Evolutionary conservation across 345 rosid genomes (phyloP), one percentile per base, ranked within the genome.

Genomic region (Arabidopsis suecica): DNA sequence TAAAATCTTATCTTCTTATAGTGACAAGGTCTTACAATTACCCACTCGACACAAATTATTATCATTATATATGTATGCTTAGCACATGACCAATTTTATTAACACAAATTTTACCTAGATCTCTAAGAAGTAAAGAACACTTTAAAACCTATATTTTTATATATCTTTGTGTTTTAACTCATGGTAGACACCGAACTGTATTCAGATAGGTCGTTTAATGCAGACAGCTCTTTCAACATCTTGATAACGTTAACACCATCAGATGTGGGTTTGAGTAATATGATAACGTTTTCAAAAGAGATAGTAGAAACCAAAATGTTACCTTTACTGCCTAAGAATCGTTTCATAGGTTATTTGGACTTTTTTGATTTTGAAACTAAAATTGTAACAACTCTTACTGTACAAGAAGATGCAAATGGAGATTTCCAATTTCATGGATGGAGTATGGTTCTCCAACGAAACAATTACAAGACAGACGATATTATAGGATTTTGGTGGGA

Each of bases 171-270:
- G 18, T 47, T 6, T 6, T 57, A 57, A 57, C 6, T 59, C 33
- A 37, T 61, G 65, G 48, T 5, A 61, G 5, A 16, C 18, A 16
- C 18, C 18, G 38, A 9, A 0, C 12, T 40, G 5, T 9, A 28
- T 55, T 12, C 40, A 32, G 23, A 32, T 32, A 2, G 2, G 18
- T 32, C 18, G 33, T 61, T 61, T 22, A 9, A 61, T 23, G 48
- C 30, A 42, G 3, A 7, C 37, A 62, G 8, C 10, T 1, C 9
- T 10, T 16, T n/a, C 50, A 51, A 54, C 50, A 68, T 53, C 5
- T 5, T 54, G 6, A 14, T 68, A 68, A 68, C 61, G 6, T 54
- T 68, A 20, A 25, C 14, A 54, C n/a, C 34, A 68, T 68, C 50
- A 23, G 50, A 53, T 9, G 40, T 36, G 40, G 11, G 13, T 22